Evolutionary conservation across 345 rosid genomes (phyloP), one percentile per base, ranked within the genome.

Genomic region (Eucalyptus cladocalyx): DNA sequence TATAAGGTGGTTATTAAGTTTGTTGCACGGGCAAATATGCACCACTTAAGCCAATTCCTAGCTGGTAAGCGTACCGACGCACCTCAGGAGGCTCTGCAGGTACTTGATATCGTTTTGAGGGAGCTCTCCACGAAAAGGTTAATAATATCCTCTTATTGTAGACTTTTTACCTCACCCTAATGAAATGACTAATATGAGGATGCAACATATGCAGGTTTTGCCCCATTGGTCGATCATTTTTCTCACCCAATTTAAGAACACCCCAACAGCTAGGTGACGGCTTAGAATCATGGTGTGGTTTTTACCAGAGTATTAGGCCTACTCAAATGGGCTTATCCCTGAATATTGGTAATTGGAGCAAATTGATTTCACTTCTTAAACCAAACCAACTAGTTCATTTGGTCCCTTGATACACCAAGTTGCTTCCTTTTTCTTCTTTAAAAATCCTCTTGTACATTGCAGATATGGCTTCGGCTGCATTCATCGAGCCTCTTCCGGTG

Each of bases 391-490:
- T 76, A 76, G 47, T 40, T 11, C 28, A 76, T 37, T 76, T 11
- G 16, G 47, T 76, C 47, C 83, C 83, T 76, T 40, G 83, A 76
- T 76, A 76, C 83, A 40, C 83, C 83, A 40, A 23, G 47, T 40
- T 21, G 83, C 83, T 76, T 76, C 16, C 45, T 76, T 76, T 37
- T 37, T 91, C 43, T 50, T n/a, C 86, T n/a, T 53, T 47, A 17
- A 87, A 86, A 26, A 45, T 80, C 54, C 60, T 58, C 12, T 58
- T 88, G 37, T 34, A 85, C 42, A 37, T 40, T 83, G 50, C 90
- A 98, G 99, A 98, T 93, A 96, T 96, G 99, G 99, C 99, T 89
- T 96, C 99, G 13, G 98, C 99, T 91, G 99, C 99, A 13, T 98
- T 97, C 72, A 98, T 98, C 14, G 99, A 98, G 94, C 97, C 99